phyloP scores from a whole-genome alignment of 805 yeast species.

The Candida yuanshanica region DNA sequence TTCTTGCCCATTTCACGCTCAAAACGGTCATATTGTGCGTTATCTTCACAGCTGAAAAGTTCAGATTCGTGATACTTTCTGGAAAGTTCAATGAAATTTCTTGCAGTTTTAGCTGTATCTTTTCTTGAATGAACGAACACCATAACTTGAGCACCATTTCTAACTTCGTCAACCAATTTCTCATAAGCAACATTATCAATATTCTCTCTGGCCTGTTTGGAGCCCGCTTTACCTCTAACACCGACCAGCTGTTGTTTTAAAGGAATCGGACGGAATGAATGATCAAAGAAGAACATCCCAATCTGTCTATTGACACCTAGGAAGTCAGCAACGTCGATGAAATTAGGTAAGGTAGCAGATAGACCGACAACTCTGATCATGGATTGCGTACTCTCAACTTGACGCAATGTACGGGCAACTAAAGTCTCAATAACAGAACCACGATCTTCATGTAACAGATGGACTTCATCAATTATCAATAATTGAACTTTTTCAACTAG shows the following conservation, averaged over 20 bases:
- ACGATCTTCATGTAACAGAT: conserved; percentile 92
- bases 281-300: conserved; percentile 94
- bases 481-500: conserved; percentile 78
- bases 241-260: conserved; percentile 84
- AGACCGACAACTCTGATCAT: conserved; percentile 92
- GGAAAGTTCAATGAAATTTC: conserved; percentile 64
- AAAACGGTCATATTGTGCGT: conserved; percentile 37
- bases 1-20: conserved; percentile 64
- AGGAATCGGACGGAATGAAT: conserved; percentile 90
- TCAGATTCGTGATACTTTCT: conserved; percentile 50
- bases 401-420: conserved; percentile 90
- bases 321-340: conserved; percentile 90
- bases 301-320: conserved; percentile 82
- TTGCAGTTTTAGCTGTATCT: conserved; percentile 83
- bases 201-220: conserved; percentile 59
- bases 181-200: conserved; percentile 74
- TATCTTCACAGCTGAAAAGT: conserved; percentile 51
- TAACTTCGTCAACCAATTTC: conserved; percentile 61
- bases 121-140: conserved; percentile 93
- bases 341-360: conserved; percentile 92
- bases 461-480: conserved; percentile 93
- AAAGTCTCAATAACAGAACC: conserved; percentile 96
- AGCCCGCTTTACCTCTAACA: conserved; percentile 79
- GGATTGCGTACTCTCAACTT: conserved; percentile 89
- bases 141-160: conserved; percentile 85